Evolutionary conservation across 106 monocot species (phyloP).

Genomic region (Allium cepa): DNA sequence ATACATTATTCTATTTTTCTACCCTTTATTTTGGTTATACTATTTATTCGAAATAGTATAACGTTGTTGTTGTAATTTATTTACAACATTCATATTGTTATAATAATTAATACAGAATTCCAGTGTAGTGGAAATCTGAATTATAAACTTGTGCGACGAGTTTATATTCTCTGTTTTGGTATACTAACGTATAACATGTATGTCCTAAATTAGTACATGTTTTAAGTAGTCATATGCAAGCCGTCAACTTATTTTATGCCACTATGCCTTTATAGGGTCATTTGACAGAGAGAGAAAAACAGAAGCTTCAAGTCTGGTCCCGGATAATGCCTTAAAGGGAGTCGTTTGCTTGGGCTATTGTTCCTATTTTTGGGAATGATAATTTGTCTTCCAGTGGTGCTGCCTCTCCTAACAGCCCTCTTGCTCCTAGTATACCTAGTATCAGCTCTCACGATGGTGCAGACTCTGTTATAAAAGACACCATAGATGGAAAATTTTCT

Average conservation of each 20-base stretch:
- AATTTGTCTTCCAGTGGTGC: slow-evolving; percentile 33
- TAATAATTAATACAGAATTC: too few species aligned
- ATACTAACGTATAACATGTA: too few species aligned
- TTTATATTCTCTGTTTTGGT: too few species aligned
- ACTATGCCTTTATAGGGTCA: slow-evolving; percentile 39
- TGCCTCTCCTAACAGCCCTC: slow-evolving; percentile 83
- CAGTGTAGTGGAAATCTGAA: too few species aligned
- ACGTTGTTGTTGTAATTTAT: too few species aligned
- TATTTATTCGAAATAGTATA: too few species aligned
- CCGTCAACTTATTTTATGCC: too few species aligned
- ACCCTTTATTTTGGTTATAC: too few species aligned
- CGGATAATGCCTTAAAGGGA: slow-evolving; percentile 90
- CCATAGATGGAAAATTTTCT: slow-evolving; percentile 56
- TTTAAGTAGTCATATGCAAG: too few species aligned
- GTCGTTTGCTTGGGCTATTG: slow-evolving; percentile 87
- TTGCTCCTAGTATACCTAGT: slow-evolving; percentile 56
- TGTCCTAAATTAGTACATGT: neutral
- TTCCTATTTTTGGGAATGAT: slow-evolving; percentile 86
- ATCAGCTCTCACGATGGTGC: slow-evolving; percentile 60
- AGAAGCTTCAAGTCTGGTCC: slow-evolving; percentile 95
- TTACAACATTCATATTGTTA: too few species aligned
- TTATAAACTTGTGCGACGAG: too few species aligned
- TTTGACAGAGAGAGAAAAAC: slow-evolving; percentile 87
- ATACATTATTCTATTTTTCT: too few species aligned
- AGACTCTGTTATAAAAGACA: slow-evolving; percentile 50